Evolutionary conservation across 2,329 filamentous ascomycete genomes (phyloP).

Genomic region (Ilyonectria mors-panacis): DNA sequence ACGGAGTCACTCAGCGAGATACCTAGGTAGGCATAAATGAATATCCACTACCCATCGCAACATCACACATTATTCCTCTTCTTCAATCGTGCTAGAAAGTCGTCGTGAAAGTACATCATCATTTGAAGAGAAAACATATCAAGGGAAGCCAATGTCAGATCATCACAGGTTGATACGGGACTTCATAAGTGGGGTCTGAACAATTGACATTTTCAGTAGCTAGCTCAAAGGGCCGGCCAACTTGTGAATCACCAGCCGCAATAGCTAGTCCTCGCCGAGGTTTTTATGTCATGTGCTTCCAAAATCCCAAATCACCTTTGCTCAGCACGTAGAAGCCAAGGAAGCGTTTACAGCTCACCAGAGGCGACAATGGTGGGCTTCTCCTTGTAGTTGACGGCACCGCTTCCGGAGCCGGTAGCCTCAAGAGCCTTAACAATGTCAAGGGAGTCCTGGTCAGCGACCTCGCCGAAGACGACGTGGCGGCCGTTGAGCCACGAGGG

Average conservation of each 20-base stretch:
- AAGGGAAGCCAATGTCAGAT: not conserved
- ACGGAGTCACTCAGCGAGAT: slow-evolving; percentile 25
- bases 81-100: not conserved
- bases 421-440: slow-evolving; percentile 73
- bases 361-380: slow-evolving; percentile 71
- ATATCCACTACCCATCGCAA: not conserved
- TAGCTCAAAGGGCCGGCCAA: slow-evolving; percentile 31
- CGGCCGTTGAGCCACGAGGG: slow-evolving; percentile 85
- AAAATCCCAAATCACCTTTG: slow-evolving; percentile 31
- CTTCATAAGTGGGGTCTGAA: slow-evolving; percentile 32
- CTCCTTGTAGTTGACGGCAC: slow-evolving; percentile 69
- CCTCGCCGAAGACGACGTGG: slow-evolving; percentile 89
- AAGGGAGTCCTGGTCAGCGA: slow-evolving; percentile 66
- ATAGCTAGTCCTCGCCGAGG: slow-evolving; percentile 39
- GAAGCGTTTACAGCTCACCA: slow-evolving; percentile 62
- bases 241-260: slow-evolving; percentile 35
- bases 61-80: no score
- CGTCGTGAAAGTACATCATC: not conserved
- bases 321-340: slow-evolving; percentile 23
- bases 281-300: slow-evolving; percentile 38
- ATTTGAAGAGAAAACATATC: not conserved
- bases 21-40: not conserved
- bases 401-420: slow-evolving; percentile 70
- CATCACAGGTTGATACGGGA: not conserved
- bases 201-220: slow-evolving; percentile 41